Conservation (phyloP, 2,329 filamentous ascomycete genomes). For the Thielaviopsis euricoi region DNA sequence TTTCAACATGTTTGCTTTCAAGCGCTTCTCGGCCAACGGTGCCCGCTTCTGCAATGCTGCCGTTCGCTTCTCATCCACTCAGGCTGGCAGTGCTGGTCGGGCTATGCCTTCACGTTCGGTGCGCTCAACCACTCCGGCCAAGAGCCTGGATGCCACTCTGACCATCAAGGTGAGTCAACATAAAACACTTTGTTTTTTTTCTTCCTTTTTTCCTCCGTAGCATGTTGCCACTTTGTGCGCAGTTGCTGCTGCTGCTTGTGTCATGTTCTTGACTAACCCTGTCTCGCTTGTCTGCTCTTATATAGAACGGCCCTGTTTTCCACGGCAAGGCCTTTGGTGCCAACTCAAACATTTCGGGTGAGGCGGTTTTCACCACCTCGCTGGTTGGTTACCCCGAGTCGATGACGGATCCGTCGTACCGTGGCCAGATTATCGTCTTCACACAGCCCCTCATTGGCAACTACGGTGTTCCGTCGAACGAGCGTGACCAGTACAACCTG, state of each 20-base stretch:
- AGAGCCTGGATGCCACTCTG: conserved; percentile 68
- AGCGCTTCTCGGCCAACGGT: conserved; percentile 32
- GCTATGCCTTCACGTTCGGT: conserved; percentile 27
- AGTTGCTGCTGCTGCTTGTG: no score
- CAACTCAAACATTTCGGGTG: conserved; percentile 89
- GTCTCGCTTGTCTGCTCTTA: conserved; percentile 2
- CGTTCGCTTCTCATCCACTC: conserved; percentile 18
- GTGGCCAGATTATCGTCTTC: conserved; percentile 93
- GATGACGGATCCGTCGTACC: conserved; percentile 75
- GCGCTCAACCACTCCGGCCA: conserved; percentile 9
- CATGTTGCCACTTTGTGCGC: no score
- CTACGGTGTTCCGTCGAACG: conserved; percentile 83
- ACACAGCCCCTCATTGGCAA: conserved; percentile 96
- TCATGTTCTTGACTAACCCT: conserved; percentile 12
- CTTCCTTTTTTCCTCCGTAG: not conserved
- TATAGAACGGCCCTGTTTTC: conserved; percentile 81
- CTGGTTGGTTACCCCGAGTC: conserved; percentile 96
- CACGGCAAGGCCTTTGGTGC: conserved; percentile 93
- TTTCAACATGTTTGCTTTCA: conserved; percentile 16
- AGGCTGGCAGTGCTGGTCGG: conserved; percentile 51
- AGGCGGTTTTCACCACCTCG: conserved; percentile 97
- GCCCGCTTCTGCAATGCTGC: conserved; percentile 22
- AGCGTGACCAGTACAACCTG: conserved; percentile 74
- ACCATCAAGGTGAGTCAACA: conserved; percentile 57
- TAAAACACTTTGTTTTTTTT: no score